Evolutionary conservation across 75 land plant species (phyloP), one percentile per base, ranked within the genome.

Genomic region (Azolla pinnata): DNA sequence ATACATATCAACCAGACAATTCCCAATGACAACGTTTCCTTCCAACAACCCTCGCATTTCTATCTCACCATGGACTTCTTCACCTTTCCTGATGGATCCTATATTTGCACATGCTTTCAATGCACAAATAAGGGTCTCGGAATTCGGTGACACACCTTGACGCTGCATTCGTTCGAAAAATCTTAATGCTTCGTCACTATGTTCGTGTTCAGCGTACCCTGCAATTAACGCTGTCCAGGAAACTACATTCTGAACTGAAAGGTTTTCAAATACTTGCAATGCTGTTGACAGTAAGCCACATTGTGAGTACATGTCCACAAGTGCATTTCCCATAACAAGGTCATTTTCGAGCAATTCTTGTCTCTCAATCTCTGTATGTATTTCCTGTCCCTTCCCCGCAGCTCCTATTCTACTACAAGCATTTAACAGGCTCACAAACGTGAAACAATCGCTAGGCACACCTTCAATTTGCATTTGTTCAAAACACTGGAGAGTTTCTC

Each of bases 191-290:
- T 33, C 20, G n/a, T 34, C 31, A 59, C 42, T 20, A 32, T 2
- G 33, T 4, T n/a, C 34, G 31, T 34, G n/a, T 25, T 66, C 56
- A 46, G 73, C 69, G 44, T 72, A 80, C 44, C 76, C 52, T 0
- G 73, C 64, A 29, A 80, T 75, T 67, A 80, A 56, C 4, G 63
- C 53, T 2, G 79, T 75, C 83, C 83, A 80, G 26, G 73, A 62
- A n/a, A 67, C 35, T 23, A 59, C 52, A 54, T 49, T 59, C 4
- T 32, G 31, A 19, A 21, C 17, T 33, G 30, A 9, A 31, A 53
- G 44, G 21, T 26, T 56, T 2, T 56, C 19, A 56, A 81, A 81
- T 1, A 74, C 26, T 47, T 44, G 62, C 48, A 67, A 67, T n/a
- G 77, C 77, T 56, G 38, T 52, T 29, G 3, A 18, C 18, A 77